Base-by-base conservation (phyloP, 768 basidiomycete genomes). In the Russula foetens region DNA sequence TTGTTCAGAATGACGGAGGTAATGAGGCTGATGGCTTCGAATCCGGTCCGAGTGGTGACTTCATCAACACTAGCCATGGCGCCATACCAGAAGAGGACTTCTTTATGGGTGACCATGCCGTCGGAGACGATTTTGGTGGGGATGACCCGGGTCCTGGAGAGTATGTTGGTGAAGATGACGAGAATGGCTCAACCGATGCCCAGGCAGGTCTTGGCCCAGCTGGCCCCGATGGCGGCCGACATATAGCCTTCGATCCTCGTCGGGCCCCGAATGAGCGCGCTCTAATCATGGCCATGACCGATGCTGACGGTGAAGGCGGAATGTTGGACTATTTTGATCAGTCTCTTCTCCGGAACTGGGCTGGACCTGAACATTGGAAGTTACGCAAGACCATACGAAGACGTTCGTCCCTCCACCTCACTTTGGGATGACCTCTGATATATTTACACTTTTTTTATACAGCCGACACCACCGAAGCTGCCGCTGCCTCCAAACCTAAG, bases 341-440 rank as follows among this genome's bases (percentile, higher is more conserved):
- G 67, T 84, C 77, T 63, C 80, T 90, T 68, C 77, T 86, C 67
- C 96, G 91, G 79, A 96, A 96, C 67, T 99, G 97, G 97, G 97
- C 97, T 4, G 97, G 97, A 0, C 95, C 95, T 8, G 92, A 98
- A 72, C 97, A 99, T 70, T 99, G 97, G 96, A 98, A 96, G 71
- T 72, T 98, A 68, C 77, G 89, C 63, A 89, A 85, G 69, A 80
- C 85, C n/a, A 77, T 92, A 54, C 82, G 88, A 61, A 83, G 81
- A 77, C 81, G 92, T 95, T 64, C 73, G 84, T 71, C 14, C 56
- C 52, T 29, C 43, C 14, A 33, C 35, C 60, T 44, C 47, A 41
- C 23, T 26, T 51, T 44, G 58, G 47, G 51, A 54, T 43, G 29
- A 33, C 28, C 7, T 55, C 59, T 58, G 56, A 31, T 49, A 58